These are phyloP conservation scores for Angophora floribunda DNA, from an alignment of 345 rosid genomes.

Conservation along the genomic window DNA sequence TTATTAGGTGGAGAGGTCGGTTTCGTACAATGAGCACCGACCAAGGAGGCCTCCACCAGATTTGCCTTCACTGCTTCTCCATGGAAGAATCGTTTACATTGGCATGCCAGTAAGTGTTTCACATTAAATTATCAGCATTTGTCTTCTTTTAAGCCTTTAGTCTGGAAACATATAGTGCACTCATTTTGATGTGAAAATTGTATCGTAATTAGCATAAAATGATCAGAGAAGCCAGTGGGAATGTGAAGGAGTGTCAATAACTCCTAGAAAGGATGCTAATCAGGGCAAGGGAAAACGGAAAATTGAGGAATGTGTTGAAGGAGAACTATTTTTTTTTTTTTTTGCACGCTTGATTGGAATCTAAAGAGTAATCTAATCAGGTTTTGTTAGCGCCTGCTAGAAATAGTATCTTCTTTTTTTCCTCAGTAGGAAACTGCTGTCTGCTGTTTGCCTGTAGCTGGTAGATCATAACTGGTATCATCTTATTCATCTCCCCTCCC, in stretches of 20 bases:
- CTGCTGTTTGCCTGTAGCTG: background rate
- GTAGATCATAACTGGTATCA: background rate
- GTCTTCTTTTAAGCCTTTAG: background rate
- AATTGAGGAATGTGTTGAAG: background rate
- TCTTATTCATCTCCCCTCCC: background rate
- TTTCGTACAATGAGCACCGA: constrained; percentile 43
- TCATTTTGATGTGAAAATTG: background rate
- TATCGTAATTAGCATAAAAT: background rate
- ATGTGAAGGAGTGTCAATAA: background rate
- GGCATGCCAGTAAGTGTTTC: constrained; percentile 75
- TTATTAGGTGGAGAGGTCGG: constrained; percentile 64
- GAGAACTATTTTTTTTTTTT: background rate
- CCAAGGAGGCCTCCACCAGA: constrained; percentile 74
- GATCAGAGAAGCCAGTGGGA: background rate
- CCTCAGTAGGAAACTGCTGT: background rate
- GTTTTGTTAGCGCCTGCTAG: background rate
- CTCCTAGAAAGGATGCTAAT: background rate
- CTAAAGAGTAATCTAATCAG: background rate
- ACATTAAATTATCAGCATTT: background rate
- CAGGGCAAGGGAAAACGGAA: background rate
- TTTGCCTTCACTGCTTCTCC: constrained; percentile 67
- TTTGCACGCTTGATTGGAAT: background rate
- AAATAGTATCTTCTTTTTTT: background rate
- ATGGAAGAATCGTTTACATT: constrained; percentile 75
- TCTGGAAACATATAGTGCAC: background rate